Conservation (phyloP, 495 filamentous ascomycete genomes). For the Penicillium fimorum region DNA sequence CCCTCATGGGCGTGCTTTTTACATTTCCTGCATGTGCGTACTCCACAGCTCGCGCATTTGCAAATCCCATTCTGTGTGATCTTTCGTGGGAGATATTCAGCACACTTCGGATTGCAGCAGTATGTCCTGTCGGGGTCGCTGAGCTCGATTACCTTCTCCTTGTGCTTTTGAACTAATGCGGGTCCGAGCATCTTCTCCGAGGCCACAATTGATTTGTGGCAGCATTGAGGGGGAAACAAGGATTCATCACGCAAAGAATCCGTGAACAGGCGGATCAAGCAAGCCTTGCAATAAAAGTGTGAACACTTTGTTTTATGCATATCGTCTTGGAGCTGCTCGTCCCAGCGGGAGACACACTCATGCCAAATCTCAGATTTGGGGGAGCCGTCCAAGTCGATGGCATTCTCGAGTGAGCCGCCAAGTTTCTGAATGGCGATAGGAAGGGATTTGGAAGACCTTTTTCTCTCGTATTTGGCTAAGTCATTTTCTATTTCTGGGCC, state of each 20-base stretch:
- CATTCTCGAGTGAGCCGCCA: neutral
- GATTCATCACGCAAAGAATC: slow-evolving; percentile 34
- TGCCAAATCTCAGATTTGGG: neutral
- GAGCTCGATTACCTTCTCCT: slow-evolving; percentile 26
- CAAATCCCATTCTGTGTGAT: neutral
- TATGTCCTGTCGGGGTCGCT: slow-evolving; percentile 31
- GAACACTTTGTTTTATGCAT: slow-evolving; percentile 27
- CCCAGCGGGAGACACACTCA: neutral
- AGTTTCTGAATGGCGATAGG: neutral
- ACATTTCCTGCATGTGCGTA: slow-evolving; percentile 5
- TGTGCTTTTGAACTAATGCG: slow-evolving; percentile 3
- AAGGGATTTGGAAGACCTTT: neutral
- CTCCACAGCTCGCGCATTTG: slow-evolving; percentile 3
- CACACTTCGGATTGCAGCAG: slow-evolving; percentile 29
- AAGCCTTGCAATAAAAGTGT: slow-evolving; percentile 38
- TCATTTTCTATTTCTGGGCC: neutral
- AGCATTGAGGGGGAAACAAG: slow-evolving; percentile 44
- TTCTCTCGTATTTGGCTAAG: neutral
- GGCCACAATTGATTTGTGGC: slow-evolving; percentile 22
- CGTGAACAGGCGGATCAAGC: slow-evolving; percentile 31
- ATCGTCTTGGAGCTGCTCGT: neutral
- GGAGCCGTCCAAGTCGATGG: neutral
- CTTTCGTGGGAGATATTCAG: slow-evolving; percentile 23
- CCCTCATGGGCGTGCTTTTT: slow-evolving; percentile 4
- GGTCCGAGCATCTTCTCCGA: slow-evolving; percentile 12